These are phyloP conservation scores for Tolypocladium tundrense DNA, from an alignment of 2,329 filamentous ascomycete genomes.

Conservation along the genomic window DNA sequence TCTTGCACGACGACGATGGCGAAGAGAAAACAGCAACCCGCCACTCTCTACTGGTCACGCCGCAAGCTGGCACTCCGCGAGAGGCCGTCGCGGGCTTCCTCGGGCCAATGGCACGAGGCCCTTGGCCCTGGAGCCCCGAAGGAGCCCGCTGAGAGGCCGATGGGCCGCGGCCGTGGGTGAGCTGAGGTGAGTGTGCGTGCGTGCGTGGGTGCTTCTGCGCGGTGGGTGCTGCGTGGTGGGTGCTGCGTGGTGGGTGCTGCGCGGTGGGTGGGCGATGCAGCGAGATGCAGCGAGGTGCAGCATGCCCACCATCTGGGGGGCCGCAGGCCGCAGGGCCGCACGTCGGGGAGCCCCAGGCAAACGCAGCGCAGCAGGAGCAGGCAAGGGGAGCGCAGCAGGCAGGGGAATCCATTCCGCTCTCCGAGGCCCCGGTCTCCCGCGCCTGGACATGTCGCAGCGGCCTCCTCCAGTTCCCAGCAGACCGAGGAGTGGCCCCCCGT, in stretches of 20 bases:
- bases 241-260: background rate
- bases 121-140: background rate
- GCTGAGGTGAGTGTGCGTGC: background rate
- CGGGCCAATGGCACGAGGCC: background rate
- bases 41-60: background rate
- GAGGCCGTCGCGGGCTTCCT: background rate
- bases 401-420: background rate
- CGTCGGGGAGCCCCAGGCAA: background rate
- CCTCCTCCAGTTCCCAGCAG: background rate
- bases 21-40: background rate
- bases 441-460: background rate
- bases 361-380: background rate
- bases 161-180: background rate
- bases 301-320: background rate
- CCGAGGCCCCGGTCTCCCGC: slow-evolving; percentile 1
- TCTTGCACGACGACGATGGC: background rate
- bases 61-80: background rate
- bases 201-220: background rate
- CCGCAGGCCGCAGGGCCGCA: background rate
- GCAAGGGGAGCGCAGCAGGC: background rate
- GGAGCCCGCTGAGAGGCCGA: background rate
- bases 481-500: background rate
- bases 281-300: slow-evolving; percentile 12
- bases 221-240: background rate
- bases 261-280: slow-evolving; percentile 1